Evolutionary conservation across 2,329 filamentous ascomycete genomes (phyloP), one percentile per base, ranked within the genome.

Genomic region (Alternaria atra): DNA sequence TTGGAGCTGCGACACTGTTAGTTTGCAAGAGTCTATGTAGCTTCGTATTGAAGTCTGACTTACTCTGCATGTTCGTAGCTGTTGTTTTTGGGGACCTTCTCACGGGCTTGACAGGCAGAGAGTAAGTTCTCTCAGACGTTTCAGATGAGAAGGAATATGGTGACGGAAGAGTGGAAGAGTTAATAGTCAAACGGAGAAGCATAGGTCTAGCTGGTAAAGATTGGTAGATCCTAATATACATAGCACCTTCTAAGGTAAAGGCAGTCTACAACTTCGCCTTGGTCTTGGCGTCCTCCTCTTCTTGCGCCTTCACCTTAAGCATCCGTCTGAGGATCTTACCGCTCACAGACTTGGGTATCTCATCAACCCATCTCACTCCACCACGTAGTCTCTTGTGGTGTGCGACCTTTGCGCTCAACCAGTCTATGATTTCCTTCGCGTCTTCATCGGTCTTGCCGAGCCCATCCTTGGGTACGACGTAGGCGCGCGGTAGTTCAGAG

Each of bases 261-360:
- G 29, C 17, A 35, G 8, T 54, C 58, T 80, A 84, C 60, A 84
- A 61, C 70, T 82, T 83, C 34, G 81, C 79, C 73, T 80, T 83
- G 3, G 60, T 55, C 7, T 52, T 69, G 42, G 70, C 71, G 30
- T 77, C 73, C 52, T 76, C 71, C 64, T 83, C 81, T 55, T 80
- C 78, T 52, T 76, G 66, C 15, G 79, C 80, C 70, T 77, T 77
- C 5, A 71, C 72, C 75, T 83, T 83, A 64, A 84, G 65, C 46
- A 83, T 66, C 39, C 82, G 69, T 60, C 82, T 72, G 61, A 84
- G 55, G 39, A 84, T 84, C 77, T 84, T 84, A 2, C 82, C 82
- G 52, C 76, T 80, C 1, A 80, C 74, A 32, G 78, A 81, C 76
- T 84, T 84, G 0, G 82, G 82, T 8, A 84, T 82, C 68, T 82